Evolutionary conservation across 768 basidiomycete species (phyloP), one percentile per base, ranked within the genome.

Genomic region (Neoboletus subvelutipes): DNA sequence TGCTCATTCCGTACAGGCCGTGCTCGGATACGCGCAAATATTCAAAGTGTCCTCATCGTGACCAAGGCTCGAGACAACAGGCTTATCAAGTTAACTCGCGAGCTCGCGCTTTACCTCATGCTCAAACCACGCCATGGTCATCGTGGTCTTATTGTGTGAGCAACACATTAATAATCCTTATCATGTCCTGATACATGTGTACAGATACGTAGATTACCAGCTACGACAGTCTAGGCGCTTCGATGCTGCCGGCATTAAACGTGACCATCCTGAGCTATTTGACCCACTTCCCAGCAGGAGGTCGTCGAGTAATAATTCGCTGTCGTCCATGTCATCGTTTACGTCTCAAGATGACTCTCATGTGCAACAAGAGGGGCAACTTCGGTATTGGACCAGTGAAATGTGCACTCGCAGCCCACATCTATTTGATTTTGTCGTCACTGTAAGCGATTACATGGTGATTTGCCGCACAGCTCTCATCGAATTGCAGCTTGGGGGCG

Each of bases 51-150:
- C 61, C 81, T 99, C 56, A 93, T 99, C 70, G 87, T 99, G 63
- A 99, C 97, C 45, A 99, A 99, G 74, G 97, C 97, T 39, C 81
- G 95, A 50, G 97, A 99, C 77, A 99, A 98, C 70, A 81, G 93
- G 52, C 84, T 99, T 50, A 98, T 98, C 78, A 88, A 90, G 69
- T 82, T 99, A 46, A 99, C 97, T 0, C 83, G 95, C 48, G 87
- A 98, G 69, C 82, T 99, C 34, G 94, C 97, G 0, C 77, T 98
- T 20, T 98, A 95, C 73, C 85, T 98, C 56, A 98, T 99, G 97
- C 77, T 86, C 57, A 96, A 90, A 74, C 84, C 77, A n/a, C 79
- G 82, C 17, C 77, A 78, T 47, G 83, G 84, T 20, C 69, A 73
- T 63, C 84, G 95, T 40, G 94, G 95, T 34, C 82, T 96, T 62